These are phyloP conservation scores for Vigna reflexopilosa DNA, from an alignment of 306 rosid genomes.

Conservation along the genomic window DNA sequence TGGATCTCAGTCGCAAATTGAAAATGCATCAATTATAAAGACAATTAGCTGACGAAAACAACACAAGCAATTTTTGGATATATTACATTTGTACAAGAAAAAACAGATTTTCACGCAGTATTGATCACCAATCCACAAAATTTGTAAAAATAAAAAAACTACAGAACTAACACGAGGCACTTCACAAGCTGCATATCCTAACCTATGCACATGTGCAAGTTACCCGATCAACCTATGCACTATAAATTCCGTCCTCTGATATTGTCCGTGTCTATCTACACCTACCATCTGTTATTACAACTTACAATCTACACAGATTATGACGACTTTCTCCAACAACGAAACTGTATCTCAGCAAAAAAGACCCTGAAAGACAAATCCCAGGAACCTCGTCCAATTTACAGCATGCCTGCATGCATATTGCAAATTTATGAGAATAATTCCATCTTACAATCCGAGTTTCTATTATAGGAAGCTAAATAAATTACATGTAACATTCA, in stretches of 20 bases:
- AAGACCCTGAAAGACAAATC: slow-evolving; percentile 28
- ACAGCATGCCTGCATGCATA: slow-evolving; percentile 53
- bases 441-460: slow-evolving; percentile 19
- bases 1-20: slow-evolving; percentile 12
- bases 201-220: slow-evolving; percentile 41
- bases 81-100: slow-evolving; percentile 41
- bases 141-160: slow-evolving; percentile 11
- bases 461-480: slow-evolving; percentile 30
- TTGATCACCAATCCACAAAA: slow-evolving; percentile 43
- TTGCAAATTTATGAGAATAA: slow-evolving; percentile 39
- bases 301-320: slow-evolving; percentile 40
- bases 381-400: slow-evolving; percentile 47
- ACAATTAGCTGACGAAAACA: slow-evolving; percentile 19
- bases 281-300: slow-evolving; percentile 42
- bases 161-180: slow-evolving; percentile 23
- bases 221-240: slow-evolving; percentile 36
- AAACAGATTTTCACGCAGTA: slow-evolving; percentile 9
- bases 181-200: slow-evolving; percentile 42
- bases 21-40: slow-evolving; percentile 25
- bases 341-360: slow-evolving; percentile 39
- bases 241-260: slow-evolving; percentile 34
- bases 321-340: slow-evolving; percentile 39
- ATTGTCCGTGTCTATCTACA: slow-evolving; percentile 37
- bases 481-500: slow-evolving; percentile 27
- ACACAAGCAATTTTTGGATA: background rate